Evolutionary conservation across 768 basidiomycete species (phyloP).

Genomic region (Pisolithus microcarpus): DNA sequence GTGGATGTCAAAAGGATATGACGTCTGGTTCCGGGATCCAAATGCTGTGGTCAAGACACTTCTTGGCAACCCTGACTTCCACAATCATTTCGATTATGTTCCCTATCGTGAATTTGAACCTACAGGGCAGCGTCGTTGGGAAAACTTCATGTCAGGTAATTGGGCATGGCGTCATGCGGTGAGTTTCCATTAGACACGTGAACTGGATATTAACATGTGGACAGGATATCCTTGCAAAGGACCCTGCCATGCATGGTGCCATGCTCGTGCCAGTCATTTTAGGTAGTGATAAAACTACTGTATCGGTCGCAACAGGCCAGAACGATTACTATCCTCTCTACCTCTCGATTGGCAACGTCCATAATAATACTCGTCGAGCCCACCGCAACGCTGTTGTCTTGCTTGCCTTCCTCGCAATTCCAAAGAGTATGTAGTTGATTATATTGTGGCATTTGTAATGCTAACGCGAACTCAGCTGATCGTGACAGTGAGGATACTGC

Average conservation of each 20-base stretch:
- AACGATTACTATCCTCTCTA: conserved; percentile 34
- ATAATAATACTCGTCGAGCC: conserved; percentile 6
- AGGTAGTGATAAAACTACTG: conserved; percentile 38
- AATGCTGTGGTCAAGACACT: background rate
- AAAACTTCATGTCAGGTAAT: background rate
- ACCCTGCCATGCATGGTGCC: conserved; percentile 22
- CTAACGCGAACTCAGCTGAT: conserved; percentile 1
- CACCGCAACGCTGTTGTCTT: conserved; percentile 20
- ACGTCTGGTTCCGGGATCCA: background rate
- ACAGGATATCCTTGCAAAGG: conserved; percentile 20
- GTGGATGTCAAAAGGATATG: background rate
- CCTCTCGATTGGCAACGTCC: conserved; percentile 21
- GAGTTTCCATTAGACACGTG: conserved; percentile 3
- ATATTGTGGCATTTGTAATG: background rate
- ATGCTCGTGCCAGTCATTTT: conserved; percentile 27
- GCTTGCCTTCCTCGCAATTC: conserved; percentile 23
- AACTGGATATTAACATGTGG: background rate
- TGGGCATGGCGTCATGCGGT: background rate
- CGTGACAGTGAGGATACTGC: conserved; percentile 2
- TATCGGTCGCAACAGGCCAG: conserved; percentile 34
- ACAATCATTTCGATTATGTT: background rate
- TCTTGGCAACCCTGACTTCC: background rate
- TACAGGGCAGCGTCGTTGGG: background rate
- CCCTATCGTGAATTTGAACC: background rate
- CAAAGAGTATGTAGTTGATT: conserved; percentile 18